These are phyloP conservation scores for Hypoxylon sp. DNA, from an alignment of 2,329 filamentous ascomycete genomes.

Conservation along the genomic window DNA sequence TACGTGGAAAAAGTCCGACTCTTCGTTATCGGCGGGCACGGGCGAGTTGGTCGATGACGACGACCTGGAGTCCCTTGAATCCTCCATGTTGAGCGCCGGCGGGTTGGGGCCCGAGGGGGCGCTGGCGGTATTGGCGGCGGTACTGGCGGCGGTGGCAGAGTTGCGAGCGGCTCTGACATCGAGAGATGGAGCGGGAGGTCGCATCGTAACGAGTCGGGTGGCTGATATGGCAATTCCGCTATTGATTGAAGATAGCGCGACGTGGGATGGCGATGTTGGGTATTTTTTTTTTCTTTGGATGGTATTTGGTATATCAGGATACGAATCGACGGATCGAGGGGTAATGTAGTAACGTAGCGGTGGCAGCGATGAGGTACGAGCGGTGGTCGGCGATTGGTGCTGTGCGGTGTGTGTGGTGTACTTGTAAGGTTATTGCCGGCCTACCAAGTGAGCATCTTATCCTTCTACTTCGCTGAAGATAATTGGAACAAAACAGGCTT, in stretches of 20 bases:
- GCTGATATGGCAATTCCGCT: background rate
- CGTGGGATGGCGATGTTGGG: background rate
- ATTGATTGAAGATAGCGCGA: background rate
- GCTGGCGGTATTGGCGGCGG: slow-evolving; percentile 9
- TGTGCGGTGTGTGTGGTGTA: background rate
- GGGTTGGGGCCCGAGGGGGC: slow-evolving; percentile 18
- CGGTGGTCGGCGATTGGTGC: background rate
- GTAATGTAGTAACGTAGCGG: background rate
- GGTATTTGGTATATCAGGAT: background rate
- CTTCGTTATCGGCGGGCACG: slow-evolving; percentile 80
- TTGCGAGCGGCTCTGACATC: slow-evolving; percentile 44
- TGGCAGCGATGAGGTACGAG: too few relatives aligned
- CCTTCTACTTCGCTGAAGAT: background rate
- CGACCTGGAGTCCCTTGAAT: slow-evolving; percentile 61
- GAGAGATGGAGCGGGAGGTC: slow-evolving; percentile 42
- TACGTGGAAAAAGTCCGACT: slow-evolving; percentile 90
- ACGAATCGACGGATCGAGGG: background rate
- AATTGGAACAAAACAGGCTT: background rate
- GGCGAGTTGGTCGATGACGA: slow-evolving; percentile 79
- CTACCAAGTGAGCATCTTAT: background rate
- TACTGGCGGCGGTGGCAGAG: slow-evolving; percentile 5
- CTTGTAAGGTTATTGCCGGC: background rate
- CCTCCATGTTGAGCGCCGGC: slow-evolving; percentile 43
- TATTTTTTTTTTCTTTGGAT: background rate
- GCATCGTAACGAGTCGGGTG: slow-evolving; percentile 30